A percentile compares a stretch with the other conserved stretches of the same genome.
phyloP scores from a whole-genome alignment of 805 yeast species.

The Wickerhamiella occidentalis region DNA sequence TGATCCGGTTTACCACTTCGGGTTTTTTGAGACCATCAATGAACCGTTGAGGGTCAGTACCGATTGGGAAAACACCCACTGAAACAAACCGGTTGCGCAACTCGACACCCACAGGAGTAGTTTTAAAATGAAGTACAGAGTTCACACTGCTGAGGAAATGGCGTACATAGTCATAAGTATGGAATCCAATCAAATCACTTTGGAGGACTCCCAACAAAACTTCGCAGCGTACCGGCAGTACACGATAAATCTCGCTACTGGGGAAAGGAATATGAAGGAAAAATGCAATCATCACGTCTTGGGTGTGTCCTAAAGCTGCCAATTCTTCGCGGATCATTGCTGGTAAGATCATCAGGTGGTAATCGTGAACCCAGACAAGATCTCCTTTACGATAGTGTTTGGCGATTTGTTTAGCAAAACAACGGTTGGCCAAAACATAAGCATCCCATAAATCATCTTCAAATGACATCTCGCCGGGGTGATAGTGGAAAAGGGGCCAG shows the following conservation, averaged over 20 bases:
- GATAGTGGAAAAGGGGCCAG: conserved; percentile 98
- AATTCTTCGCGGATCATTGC: conserved; percentile 65
- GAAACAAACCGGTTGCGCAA: conserved; percentile 63
- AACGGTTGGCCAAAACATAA: conserved; percentile 80
- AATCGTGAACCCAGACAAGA: conserved; percentile 95
- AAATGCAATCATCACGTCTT: conserved; percentile 67
- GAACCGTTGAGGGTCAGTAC: conserved; percentile 90
- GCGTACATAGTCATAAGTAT: conserved; percentile 96
- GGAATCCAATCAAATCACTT: conserved; percentile 93
- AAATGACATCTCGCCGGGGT: conserved; percentile 97
- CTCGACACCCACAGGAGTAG: conserved; percentile 83
- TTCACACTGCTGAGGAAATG: conserved; percentile 87
- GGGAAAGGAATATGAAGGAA: conserved; percentile 98
- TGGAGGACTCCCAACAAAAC: conserved; percentile 82
- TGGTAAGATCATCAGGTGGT: conserved; percentile 91
- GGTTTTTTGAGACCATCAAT: conserved; percentile 58
- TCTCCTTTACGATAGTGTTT: conserved; percentile 67
- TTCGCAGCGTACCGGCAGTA: conserved; percentile 88
- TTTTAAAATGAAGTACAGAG: conserved; percentile 65
- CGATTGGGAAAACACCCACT: conserved; percentile 98
- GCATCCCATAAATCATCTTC: conserved; percentile 98
- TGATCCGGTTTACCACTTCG: conserved; percentile 53
- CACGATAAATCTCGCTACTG: conserved; percentile 88
- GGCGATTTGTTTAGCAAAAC: conserved; percentile 67
- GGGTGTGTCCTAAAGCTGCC: conserved; percentile 25